phyloP scores from a whole-genome alignment of 1,139 yeast species.

The Candida tropicalis region DNA sequence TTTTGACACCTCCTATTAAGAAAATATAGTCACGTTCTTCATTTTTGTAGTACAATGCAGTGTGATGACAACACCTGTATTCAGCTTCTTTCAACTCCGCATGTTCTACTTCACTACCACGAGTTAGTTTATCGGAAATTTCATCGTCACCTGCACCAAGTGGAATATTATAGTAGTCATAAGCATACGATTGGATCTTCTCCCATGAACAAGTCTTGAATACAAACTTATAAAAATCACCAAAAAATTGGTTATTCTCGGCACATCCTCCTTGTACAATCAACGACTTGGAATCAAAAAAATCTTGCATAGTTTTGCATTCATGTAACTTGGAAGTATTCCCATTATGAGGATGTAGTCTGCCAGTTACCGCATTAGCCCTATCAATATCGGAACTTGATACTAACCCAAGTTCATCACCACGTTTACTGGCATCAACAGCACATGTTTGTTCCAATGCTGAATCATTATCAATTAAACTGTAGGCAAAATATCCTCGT shows the following conservation, averaged over 20 bases:
- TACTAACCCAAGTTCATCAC: not conserved
- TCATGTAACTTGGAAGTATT: conserved; percentile 1
- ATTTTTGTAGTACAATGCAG: conserved; percentile 37
- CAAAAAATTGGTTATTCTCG: conserved; percentile 30
- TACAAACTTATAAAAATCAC: conserved; percentile 37
- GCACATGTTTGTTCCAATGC: conserved; percentile 26
- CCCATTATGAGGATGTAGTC: no score
- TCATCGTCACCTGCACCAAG: conserved; percentile 34
- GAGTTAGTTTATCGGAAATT: conserved; percentile 22
- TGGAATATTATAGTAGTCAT: conserved; percentile 36
- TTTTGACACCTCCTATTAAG: conserved; percentile 44
- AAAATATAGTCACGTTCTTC: conserved; percentile 42
- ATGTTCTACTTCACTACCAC: conserved; percentile 27
- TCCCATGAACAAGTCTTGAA: conserved; percentile 43
- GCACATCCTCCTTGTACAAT: conserved; percentile 48
- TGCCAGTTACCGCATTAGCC: not conserved
- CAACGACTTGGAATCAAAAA: conserved; percentile 32
- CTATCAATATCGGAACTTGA: not conserved
- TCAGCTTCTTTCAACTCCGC: conserved; percentile 45
- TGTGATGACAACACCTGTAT: conserved; percentile 46
- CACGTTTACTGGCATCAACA: conserved; percentile 11
- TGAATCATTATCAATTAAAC: conserved; percentile 27
- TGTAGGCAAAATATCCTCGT: conserved; percentile 44
- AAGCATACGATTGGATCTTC: conserved; percentile 34
- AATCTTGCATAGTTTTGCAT: conserved; percentile 20